Conservation (phyloP, 2,329 filamentous ascomycete genomes). For the Aspergillus sp. region DNA sequence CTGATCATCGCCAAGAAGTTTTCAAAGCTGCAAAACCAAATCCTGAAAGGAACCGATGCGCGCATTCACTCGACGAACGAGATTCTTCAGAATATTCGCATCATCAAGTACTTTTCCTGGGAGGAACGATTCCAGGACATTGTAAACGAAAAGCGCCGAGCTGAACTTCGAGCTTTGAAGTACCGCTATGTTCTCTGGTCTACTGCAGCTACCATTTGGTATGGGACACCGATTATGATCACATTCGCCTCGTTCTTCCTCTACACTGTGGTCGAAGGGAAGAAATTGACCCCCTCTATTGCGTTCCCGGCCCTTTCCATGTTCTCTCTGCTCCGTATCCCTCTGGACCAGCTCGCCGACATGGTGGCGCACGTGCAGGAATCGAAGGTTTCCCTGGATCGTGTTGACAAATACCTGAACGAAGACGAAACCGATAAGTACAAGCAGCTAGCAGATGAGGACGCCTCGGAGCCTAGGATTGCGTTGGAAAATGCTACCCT, state of each 20-base stretch:
- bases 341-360: constrained; percentile 91
- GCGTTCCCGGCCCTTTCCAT: constrained; percentile 96
- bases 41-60: constrained; percentile 90
- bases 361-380: constrained; percentile 99
- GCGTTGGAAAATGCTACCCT: constrained; percentile 83
- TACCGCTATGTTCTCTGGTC: constrained; percentile 90
- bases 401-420: constrained; percentile 88
- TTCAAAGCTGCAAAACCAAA: constrained; percentile 80
- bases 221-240: constrained; percentile 89
- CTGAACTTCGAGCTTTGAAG: constrained; percentile 76
- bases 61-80: constrained; percentile 97
- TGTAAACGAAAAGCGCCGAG: constrained; percentile 82
- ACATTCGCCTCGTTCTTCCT: constrained; percentile 95
- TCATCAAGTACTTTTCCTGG: constrained; percentile 99
- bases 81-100: constrained; percentile 92
- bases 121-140: constrained; percentile 84
- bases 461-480: constrained; percentile 71
- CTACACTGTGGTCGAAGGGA: constrained; percentile 87
- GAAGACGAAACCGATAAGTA: constrained; percentile 98
- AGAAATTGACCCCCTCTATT: constrained; percentile 84
- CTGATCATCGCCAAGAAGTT: constrained; percentile 85
- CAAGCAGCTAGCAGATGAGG: constrained; percentile 71
- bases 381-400: constrained; percentile 93
- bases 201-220: constrained; percentile 89
- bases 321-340: constrained; percentile 89